Percentiles rank a stretch among this genome's conserved stretches.
phyloP scores from a whole-genome alignment of 306 rosid genomes.

The Castanea crenata region DNA sequence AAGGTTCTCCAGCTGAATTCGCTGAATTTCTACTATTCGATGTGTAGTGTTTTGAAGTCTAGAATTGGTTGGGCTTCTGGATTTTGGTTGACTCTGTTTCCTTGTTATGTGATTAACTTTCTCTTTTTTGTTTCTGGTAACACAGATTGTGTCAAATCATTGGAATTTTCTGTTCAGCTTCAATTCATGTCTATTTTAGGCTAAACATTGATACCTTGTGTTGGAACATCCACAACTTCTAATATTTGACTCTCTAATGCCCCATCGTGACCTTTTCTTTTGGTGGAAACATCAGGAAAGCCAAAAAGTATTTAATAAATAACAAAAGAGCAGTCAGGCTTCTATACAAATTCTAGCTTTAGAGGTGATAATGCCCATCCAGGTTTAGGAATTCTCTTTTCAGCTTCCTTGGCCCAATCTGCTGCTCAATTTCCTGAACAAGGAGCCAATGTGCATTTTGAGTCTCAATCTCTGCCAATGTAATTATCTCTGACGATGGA shows the following conservation, averaged over 20 bases:
- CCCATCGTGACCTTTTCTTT: neutral
- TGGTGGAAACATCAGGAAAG: neutral
- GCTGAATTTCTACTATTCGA: neutral
- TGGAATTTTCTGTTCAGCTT: neutral
- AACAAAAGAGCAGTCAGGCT: neutral
- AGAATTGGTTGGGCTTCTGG: neutral
- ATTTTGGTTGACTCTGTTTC: neutral
- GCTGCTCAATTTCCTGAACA: neutral
- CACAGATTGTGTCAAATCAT: neutral
- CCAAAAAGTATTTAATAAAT: neutral
- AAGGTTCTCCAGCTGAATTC: neutral
- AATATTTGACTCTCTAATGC: neutral
- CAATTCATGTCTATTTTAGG: neutral
- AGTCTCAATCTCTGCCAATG: no score
- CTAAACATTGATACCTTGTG: no score
- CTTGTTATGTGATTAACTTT: neutral
- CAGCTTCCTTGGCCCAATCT: neutral
- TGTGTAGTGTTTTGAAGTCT: neutral
- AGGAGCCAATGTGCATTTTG: no score
- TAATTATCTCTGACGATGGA: no score
- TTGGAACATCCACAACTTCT: no score
- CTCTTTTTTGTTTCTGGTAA: neutral
- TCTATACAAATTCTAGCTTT: neutral
- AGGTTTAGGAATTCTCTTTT: neutral
- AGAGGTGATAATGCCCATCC: neutral